Evolutionary conservation across 2,329 filamentous ascomycete genomes (phyloP), one percentile per base, ranked within the genome.

Genomic region (Fusarium multiceps): DNA sequence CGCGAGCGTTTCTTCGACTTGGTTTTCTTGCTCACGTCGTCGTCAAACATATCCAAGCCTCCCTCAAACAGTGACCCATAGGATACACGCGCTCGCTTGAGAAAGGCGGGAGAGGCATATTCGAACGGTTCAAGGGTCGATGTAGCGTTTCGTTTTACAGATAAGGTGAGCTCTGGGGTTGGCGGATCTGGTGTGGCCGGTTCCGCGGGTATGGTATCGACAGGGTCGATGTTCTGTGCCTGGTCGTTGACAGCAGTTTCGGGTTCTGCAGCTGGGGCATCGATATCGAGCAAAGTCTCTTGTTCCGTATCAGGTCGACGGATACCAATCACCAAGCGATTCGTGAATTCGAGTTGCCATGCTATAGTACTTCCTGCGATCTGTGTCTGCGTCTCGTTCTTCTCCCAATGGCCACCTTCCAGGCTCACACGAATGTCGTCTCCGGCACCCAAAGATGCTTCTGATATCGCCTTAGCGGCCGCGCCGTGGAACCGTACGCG

Each of bases 101-200:
- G 81, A 72, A 97, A 97, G 1, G 93, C 92, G 1, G 94, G 94
- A 4, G 93, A 97, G 7, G 87, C 84, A 81, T 89, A 96, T 71
- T 91, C 87, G 20, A 84, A 81, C 46, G 82, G 73, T 11, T 82
- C 82, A 47, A 82, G 71, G 4, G 75, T 75, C 21, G 78, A 65
- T 8, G 82, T 75, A 21, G 77, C 78, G 8, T 71, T 63, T 61
- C 80, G 78, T 49, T 82, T 83, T 20, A 72, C 70, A 7, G 79
- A 75, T 2, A 76, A 50, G 13, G 62, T 58, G 23, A 59, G 50
- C 23, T 72, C 66, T 16, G 72, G 67, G 18, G 73, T 68, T 34
- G 61, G 56, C 14, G 69, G 56, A 55, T 45, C 59, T 32, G 60
- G 72, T 37, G 61, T 72, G 34, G 63, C 62, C 56, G 65, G 68